Percentiles rank a stretch among this genome's conserved stretches.
These are phyloP conservation scores for Neurospora tetraspora DNA, from an alignment of 495 filamentous ascomycete species.

Conservation along the genomic window DNA sequence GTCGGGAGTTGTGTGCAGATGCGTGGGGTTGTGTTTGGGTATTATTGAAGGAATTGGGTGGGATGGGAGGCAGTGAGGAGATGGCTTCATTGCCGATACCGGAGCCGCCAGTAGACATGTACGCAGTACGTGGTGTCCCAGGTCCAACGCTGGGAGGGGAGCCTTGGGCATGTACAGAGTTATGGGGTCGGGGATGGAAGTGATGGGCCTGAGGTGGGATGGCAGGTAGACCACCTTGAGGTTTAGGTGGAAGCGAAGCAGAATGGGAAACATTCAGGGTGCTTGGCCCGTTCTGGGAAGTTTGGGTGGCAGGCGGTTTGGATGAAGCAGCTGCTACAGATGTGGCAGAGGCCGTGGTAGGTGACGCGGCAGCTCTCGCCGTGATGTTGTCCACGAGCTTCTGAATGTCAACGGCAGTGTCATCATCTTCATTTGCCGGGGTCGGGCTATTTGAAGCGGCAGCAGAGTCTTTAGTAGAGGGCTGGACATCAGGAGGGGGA, in stretches of 20 bases:
- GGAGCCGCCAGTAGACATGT: slow-evolving; percentile 41
- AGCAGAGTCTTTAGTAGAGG: slow-evolving; percentile 13
- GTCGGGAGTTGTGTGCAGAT: not conserved
- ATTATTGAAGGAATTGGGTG: slow-evolving; percentile 40
- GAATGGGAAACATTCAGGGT: slow-evolving; percentile 36
- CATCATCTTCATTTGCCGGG: slow-evolving; percentile 24
- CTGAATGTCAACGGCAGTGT: slow-evolving; percentile 35
- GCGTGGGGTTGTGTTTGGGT: slow-evolving; percentile 10
- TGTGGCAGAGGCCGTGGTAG: slow-evolving; percentile 14
- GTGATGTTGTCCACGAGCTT: slow-evolving; percentile 42
- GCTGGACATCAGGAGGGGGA: slow-evolving; percentile 6
- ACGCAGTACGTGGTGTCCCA: slow-evolving; percentile 31
- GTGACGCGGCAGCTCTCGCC: slow-evolving; percentile 27
- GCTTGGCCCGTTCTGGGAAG: slow-evolving; percentile 16
- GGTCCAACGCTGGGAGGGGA: slow-evolving; percentile 16
- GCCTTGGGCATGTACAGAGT: slow-evolving; percentile 31
- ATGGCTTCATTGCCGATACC: slow-evolving; percentile 42
- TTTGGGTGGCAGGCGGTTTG: slow-evolving; percentile 24
- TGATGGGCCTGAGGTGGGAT: slow-evolving; percentile 43
- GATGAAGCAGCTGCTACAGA: slow-evolving; percentile 14
- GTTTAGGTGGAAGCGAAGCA: slow-evolving; percentile 43
- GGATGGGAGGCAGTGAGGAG: slow-evolving; percentile 50
- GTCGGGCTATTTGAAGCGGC: slow-evolving; percentile 13
- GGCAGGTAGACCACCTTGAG: slow-evolving; percentile 15
- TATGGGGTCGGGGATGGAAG: slow-evolving; percentile 11